Conservation (phyloP, 2,329 filamentous ascomycete genomes). For the Aspergillus alliaceus region DNA sequence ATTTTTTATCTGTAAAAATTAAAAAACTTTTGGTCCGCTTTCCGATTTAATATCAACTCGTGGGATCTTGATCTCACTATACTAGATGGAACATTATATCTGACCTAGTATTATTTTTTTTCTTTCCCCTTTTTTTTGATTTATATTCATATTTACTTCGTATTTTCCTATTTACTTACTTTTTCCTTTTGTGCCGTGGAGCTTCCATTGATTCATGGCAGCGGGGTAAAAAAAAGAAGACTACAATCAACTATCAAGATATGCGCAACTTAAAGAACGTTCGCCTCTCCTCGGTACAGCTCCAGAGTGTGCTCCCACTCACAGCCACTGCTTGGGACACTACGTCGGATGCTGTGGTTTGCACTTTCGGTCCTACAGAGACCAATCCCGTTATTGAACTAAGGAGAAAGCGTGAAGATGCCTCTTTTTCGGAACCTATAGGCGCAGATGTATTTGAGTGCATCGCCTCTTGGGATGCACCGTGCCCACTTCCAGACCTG, state of each 20-base stretch:
- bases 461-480: slow-evolving; percentile 87
- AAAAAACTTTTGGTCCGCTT: slow-evolving; percentile 33
- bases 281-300: slow-evolving; percentile 65
- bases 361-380: slow-evolving; percentile 77
- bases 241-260: slow-evolving; percentile 23
- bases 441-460: slow-evolving; percentile 42
- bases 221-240: slow-evolving; percentile 35
- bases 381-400: slow-evolving; percentile 73
- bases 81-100: not conserved
- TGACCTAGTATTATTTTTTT: not conserved
- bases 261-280: slow-evolving; percentile 91
- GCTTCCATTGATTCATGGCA: slow-evolving; percentile 30
- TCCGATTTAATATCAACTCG: too few relatives aligned
- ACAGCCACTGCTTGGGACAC: slow-evolving; percentile 86
- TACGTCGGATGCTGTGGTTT: slow-evolving; percentile 73
- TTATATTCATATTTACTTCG: too few relatives aligned
- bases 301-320: slow-evolving; percentile 61
- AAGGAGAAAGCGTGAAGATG: slow-evolving; percentile 47
- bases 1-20: slow-evolving; percentile 35
- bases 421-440: slow-evolving; percentile 41
- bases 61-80: too few relatives aligned
- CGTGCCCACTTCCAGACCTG: slow-evolving; percentile 74
- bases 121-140: not conserved
- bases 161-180: not conserved
- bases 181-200: slow-evolving; percentile 5